Base-by-base conservation (phyloP, 2,329 filamentous ascomycete species). In the Talaromyces pinophilus region DNA sequence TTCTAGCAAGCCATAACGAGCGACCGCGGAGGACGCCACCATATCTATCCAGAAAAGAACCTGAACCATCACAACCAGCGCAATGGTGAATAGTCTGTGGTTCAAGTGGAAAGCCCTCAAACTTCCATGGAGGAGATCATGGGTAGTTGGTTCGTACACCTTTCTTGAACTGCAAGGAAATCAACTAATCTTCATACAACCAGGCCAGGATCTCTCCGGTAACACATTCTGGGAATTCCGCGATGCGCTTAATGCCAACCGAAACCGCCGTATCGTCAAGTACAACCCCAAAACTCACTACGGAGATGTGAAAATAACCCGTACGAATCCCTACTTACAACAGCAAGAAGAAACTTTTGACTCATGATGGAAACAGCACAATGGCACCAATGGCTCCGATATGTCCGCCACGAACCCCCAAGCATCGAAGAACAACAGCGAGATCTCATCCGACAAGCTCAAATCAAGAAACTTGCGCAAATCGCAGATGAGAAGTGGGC, bases 141-240 rank as follows among this genome's bases (percentile, higher is more conserved):
- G 84, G 78, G 81, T 89, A 44, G 83, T 85, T 59, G 86, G 86
- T 87, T 74, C 69, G 59, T 50, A 50, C 38, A 10, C 33, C 5
- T 4, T 4, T 5, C 13, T 40, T 44, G 11, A 19, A 60, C 15
- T 44, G 15, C 44, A 48, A 13, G n/a, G 3, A 6, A 6, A 10
- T 22, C 11, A 28, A n/a, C 22, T 60, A 30, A 62, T n/a, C 6
- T 10, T 13, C 22, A 15, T 50, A 30, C n/a, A 25, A 38, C 4
- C n/a, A 87, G 87, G 87, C 73, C 81, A 82, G 70, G 87, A 90
- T 75, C 81, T 90, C 59, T 75, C 82, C 22, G 87, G 87, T 68
- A 89, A 89, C 76, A 89, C 87, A 10, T 90, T 84, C 75, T 90
- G 87, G 87, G 87, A 88, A 72, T 89, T 89, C 76, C 86, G 85